Evolutionary conservation across 306 rosid species (phyloP), one percentile per base, ranked within the genome.

Genomic region (Vigna radiata): DNA sequence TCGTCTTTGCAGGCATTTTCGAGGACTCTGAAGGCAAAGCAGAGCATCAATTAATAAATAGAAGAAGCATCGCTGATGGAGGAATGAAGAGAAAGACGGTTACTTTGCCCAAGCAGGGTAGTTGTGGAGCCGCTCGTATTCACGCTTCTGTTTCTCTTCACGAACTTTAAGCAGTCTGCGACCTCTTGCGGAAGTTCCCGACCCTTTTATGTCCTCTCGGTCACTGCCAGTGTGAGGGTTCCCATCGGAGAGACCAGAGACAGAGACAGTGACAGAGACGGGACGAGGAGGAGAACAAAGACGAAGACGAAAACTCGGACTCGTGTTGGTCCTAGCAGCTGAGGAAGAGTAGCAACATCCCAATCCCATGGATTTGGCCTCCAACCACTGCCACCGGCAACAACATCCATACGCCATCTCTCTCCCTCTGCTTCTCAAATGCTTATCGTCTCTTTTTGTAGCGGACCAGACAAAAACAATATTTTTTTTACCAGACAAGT

Each of bases 61-160:
- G 1, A 13, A 8, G 18, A 31, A 46, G 33, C 16, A 70, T 18
- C 12, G 6, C n/a, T 2, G 3, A 16, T 2, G 8, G 6, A 43
- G 13, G 9, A 37, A 2, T 8, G 5, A 47, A 47, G n/a, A 47
- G n/a, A 47, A 47, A 6, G 1, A 11, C 2, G 8, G 8, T 43
- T 2, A 92, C 97, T 90, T 94, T 21, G 98, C 98, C 98, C 98
- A 94, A 63, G 91, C 44, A 72, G 96, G 98, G 66, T 90, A 92
- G 64, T 85, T 90, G 85, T 90, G 87, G 82, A 88, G 75, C 16
- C 90, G 90, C 4, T 92, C 90, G 36, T n/a, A 41, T 33, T 95
- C 92, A 4, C 96, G 91, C 65, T 83, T 88, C 68, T 88, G 88
- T 80, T 92, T 95, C 82, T 90, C 98, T 76, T 90, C 92, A 0